Percentiles rank a stretch among this genome's conserved stretches.
These are phyloP conservation scores for Euphorbia peplus DNA, from an alignment of 345 rosid genomes.

Conservation along the genomic window DNA sequence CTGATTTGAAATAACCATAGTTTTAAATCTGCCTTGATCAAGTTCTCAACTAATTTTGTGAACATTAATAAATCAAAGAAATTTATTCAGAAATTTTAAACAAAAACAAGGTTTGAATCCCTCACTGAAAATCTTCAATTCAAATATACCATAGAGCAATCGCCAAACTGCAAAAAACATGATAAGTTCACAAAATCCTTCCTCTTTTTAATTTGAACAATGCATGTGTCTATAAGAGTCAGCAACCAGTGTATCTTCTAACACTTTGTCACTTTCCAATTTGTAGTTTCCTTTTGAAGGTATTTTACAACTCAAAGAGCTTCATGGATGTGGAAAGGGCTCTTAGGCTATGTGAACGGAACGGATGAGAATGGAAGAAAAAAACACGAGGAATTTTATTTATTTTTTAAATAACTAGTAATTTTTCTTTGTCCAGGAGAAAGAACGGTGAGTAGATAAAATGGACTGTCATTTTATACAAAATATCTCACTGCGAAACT, in stretches of 20 bases:
- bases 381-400: no score
- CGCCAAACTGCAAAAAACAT: neutral
- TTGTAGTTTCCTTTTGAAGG: neutral
- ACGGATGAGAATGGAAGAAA: no score
- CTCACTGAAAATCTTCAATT: neutral
- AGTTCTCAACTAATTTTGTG: neutral
- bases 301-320: neutral
- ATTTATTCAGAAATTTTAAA: no score
- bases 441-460: neutral
- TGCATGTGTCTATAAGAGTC: neutral
- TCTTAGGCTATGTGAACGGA: no score
- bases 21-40: neutral
- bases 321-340: no score
- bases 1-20: neutral
- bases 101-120: neutral
- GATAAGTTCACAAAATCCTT: neutral
- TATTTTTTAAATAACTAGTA: no score
- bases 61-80: no score
- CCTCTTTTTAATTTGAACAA: neutral
- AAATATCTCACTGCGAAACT: no score
- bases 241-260: neutral
- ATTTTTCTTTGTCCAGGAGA: neutral
- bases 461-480: no score
- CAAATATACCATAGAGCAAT: neutral
- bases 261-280: neutral